Percentiles rank a stretch among this genome's conserved stretches.
phyloP scores from a whole-genome alignment of 2,329 filamentous ascomycete genomes.

The Xylariaceae sp. region DNA sequence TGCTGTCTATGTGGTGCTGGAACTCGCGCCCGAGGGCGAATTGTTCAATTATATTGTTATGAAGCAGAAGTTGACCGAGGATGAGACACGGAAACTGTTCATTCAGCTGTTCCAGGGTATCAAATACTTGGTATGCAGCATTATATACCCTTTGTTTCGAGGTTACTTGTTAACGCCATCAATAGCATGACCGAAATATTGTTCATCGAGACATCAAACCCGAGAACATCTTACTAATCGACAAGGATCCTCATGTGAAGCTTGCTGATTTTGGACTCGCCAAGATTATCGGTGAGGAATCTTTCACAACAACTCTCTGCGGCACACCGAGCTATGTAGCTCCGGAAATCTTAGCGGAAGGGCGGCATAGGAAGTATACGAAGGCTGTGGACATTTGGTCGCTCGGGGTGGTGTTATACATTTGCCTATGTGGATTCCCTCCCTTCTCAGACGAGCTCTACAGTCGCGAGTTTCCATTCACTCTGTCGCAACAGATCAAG shows the following conservation, averaged over 20 bases:
- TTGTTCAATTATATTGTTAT: constrained; percentile 93
- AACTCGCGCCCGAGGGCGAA: constrained; percentile 90
- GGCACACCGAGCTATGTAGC: constrained; percentile 98
- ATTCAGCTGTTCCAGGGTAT: constrained; percentile 89
- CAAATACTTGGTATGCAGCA: constrained; percentile 80
- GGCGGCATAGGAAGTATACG: constrained; percentile 83
- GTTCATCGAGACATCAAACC: constrained; percentile 98
- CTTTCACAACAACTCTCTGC: constrained; percentile 93
- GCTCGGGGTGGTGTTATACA: constrained; percentile 95
- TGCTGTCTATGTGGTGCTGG: constrained; percentile 87
- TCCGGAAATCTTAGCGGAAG: constrained; percentile 88
- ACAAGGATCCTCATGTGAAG: constrained; percentile 85
- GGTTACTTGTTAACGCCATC: not conserved
- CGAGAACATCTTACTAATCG: constrained; percentile 89
- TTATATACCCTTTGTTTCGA: constrained; percentile 31
- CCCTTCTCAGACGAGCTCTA: constrained; percentile 95
- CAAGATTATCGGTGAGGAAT: constrained; percentile 98
- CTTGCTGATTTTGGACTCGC: constrained; percentile 95
- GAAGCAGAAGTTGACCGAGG: constrained; percentile 85
- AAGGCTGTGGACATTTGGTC: constrained; percentile 97
- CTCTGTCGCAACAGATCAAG: constrained; percentile 86
- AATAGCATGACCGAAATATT: constrained; percentile 91
- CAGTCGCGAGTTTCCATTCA: constrained; percentile 80
- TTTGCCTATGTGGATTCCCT: constrained; percentile 94
- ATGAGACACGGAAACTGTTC: constrained; percentile 84